These are phyloP conservation scores for Westerdykella ornata DNA, from an alignment of 2,329 filamentous ascomycete species.

Conservation along the genomic window DNA sequence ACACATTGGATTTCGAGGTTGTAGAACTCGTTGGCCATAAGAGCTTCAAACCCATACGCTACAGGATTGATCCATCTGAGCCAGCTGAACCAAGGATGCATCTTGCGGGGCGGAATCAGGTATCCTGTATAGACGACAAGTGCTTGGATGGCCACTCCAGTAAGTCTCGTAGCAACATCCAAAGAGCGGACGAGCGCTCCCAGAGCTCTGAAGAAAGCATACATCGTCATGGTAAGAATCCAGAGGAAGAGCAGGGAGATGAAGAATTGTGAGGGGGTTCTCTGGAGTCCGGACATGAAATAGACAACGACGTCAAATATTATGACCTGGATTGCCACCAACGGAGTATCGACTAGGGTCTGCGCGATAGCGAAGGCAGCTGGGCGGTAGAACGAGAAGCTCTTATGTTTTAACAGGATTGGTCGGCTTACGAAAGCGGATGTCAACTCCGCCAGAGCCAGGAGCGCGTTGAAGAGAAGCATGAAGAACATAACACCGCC, in stretches of 20 bases:
- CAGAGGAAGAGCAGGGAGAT: conserved; percentile 59
- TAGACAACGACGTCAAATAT: conserved; percentile 58
- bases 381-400: conserved; percentile 61
- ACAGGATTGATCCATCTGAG: conserved; percentile 49
- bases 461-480: conserved; percentile 56
- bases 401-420: conserved; percentile 64
- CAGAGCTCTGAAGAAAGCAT: conserved; percentile 37
- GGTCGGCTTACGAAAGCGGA: conserved; percentile 56
- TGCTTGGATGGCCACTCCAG: conserved; percentile 38
- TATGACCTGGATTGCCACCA: conserved; percentile 52
- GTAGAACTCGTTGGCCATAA: conserved; percentile 67
- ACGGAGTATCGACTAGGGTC: conserved; percentile 52
- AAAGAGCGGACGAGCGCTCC: conserved; percentile 32
- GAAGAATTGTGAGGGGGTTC: conserved; percentile 57
- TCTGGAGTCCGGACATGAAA: conserved; percentile 53
- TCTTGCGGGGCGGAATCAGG: conserved; percentile 35
- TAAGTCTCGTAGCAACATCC: conserved; percentile 36
- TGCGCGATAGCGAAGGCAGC: conserved; percentile 54
- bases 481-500: conserved; percentile 58
- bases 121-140: conserved; percentile 38
- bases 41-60: conserved; percentile 61
- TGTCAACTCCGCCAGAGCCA: conserved; percentile 56
- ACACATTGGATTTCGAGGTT: conserved; percentile 50
- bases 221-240: conserved; percentile 43
- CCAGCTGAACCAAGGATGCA: conserved; percentile 40